Conservation (phyloP, 768 basidiomycete species). For the Podaxis sp. region DNA sequence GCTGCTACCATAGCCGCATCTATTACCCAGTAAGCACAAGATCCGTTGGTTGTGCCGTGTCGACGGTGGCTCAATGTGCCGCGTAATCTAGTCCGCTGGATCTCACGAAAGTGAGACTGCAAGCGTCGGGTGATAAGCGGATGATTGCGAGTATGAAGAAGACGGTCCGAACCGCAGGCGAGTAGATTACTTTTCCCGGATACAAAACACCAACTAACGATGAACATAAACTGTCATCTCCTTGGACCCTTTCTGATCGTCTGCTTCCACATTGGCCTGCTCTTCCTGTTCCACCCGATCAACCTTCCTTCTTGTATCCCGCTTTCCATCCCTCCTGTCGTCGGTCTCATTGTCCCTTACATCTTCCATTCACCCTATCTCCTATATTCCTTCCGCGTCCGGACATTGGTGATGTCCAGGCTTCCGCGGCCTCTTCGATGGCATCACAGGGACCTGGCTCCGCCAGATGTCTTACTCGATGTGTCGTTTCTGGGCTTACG, state of each 20-base stretch:
- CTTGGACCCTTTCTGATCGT: neutral
- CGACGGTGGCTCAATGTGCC: neutral
- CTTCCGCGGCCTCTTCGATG: slow-evolving; percentile 76
- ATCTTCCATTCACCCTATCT: neutral
- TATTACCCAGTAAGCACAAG: slow-evolving; percentile 69
- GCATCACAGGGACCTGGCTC: slow-evolving; percentile 85
- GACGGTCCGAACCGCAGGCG: slow-evolving; percentile 79
- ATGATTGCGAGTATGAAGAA: slow-evolving; percentile 85
- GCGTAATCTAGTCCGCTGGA: slow-evolving; percentile 66
- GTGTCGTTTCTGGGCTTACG: slow-evolving; percentile 93
- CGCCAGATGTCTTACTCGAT: slow-evolving; percentile 92
- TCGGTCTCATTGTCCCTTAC: neutral
- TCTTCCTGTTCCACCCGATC: slow-evolving; percentile 24
- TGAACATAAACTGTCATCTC: neutral
- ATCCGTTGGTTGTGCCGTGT: neutral
- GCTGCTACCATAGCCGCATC: slow-evolving; percentile 89
- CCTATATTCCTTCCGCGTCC: neutral
- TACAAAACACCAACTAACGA: slow-evolving; percentile 26
- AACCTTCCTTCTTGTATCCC: neutral
- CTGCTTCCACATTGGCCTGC: slow-evolving; percentile 31
- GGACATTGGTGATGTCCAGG: slow-evolving; percentile 33
- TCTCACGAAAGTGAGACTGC: slow-evolving; percentile 88
- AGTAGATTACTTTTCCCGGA: slow-evolving; percentile 25
- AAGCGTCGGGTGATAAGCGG: slow-evolving; percentile 89
- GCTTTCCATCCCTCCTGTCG: neutral